A percentile compares a stretch with the other conserved stretches of the same genome.
Evolutionary conservation across 2,329 filamentous ascomycete genomes (phyloP).

Genomic region (Simplicillium sp.): DNA sequence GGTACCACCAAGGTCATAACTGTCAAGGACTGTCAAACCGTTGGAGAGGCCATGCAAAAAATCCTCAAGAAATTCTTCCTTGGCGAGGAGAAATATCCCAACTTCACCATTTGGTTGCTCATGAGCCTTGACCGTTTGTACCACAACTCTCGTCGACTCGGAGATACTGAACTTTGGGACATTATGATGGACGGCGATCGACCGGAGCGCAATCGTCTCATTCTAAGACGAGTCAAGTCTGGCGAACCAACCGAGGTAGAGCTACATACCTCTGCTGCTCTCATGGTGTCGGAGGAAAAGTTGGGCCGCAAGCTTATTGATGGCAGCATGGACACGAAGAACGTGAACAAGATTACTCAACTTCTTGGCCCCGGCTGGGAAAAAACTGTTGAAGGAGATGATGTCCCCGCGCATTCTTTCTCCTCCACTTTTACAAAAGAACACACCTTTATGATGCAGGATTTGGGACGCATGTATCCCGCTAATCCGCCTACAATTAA

Average conservation of each 20-base stretch:
- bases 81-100: constrained; percentile 83
- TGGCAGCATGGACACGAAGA: constrained; percentile 10
- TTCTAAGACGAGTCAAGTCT: constrained; percentile 83
- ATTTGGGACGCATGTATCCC: background rate
- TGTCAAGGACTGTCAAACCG: constrained; percentile 81
- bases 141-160: constrained; percentile 68
- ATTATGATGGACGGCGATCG: constrained; percentile 81
- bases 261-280: constrained; percentile 75
- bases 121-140: constrained; percentile 78
- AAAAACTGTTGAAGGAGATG: constrained; percentile 60
- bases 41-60: constrained; percentile 85
- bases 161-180: constrained; percentile 80
- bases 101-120: constrained; percentile 94
- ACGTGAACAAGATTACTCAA: constrained; percentile 60
- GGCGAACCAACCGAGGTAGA: constrained; percentile 84
- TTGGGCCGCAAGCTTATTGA: constrained; percentile 58
- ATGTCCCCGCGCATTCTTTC: constrained; percentile 74
- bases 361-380: constrained; percentile 82
- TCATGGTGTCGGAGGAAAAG: constrained; percentile 79
- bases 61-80: constrained; percentile 82
- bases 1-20: constrained; percentile 91
- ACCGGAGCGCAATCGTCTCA: constrained; percentile 81
- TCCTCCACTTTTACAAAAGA: constrained; percentile 15
- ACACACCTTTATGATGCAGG: no score
- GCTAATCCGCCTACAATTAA: constrained; percentile 15